A percentile compares a stretch with the other conserved stretches of the same genome.
These are phyloP conservation scores for Xylariaceae sp. DNA, from an alignment of 2,329 filamentous ascomycete species.

Conservation along the genomic window DNA sequence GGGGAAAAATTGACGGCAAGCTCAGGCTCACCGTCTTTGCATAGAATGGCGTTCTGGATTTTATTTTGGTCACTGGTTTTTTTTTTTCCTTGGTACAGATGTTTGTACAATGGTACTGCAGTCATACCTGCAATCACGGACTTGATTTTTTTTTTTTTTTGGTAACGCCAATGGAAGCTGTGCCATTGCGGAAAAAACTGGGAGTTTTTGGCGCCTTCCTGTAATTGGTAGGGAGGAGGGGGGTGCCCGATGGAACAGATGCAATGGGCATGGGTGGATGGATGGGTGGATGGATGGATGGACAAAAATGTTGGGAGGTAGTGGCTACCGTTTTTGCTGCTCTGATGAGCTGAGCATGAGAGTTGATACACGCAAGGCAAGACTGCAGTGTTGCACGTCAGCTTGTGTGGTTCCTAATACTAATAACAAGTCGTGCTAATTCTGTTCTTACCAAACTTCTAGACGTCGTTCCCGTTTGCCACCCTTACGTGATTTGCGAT, in stretches of 20 bases:
- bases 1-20: slow-evolving; percentile 28
- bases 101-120: background rate
- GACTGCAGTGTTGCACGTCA: slow-evolving; percentile 16
- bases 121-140: background rate
- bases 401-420: slow-evolving; percentile 27
- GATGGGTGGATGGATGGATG: slow-evolving; percentile 2
- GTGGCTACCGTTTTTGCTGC: slow-evolving; percentile 25
- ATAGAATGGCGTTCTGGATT: slow-evolving; percentile 31
- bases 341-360: slow-evolving; percentile 21
- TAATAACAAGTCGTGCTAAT: slow-evolving; percentile 28
- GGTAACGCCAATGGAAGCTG: slow-evolving; percentile 9
- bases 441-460: slow-evolving; percentile 8
- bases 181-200: slow-evolving; percentile 12
- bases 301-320: slow-evolving; percentile 12
- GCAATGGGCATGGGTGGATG: slow-evolving; percentile 10
- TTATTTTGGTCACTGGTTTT: slow-evolving; percentile 10
- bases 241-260: background rate
- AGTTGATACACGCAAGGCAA: slow-evolving; percentile 19
- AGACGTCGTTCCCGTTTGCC: background rate
- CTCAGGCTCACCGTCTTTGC: slow-evolving; percentile 29
- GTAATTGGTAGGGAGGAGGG: slow-evolving; percentile 4
- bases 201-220: slow-evolving; percentile 23
- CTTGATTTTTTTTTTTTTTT: slow-evolving; percentile 3
- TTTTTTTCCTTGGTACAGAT: slow-evolving; percentile 8
- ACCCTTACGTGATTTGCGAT: background rate